Percentiles rank a stretch among this genome's conserved stretches.
These are phyloP conservation scores for Coemansia sp. DNA, from an alignment of 192 early-diverging fungal genomes.

Conservation along the genomic window DNA sequence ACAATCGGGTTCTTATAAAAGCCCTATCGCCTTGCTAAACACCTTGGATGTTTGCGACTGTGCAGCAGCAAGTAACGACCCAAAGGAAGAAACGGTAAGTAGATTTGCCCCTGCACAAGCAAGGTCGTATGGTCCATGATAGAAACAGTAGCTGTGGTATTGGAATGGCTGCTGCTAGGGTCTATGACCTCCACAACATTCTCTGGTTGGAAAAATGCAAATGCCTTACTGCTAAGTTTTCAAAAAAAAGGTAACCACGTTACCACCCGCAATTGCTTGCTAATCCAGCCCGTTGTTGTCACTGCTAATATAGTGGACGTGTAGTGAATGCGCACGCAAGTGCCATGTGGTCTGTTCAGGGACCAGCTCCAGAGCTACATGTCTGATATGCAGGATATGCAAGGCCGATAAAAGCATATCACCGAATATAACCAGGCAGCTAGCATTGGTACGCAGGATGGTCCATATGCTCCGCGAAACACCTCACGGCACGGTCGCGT, in stretches of 20 bases:
- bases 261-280: neutral
- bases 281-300: neutral
- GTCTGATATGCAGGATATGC: constrained; percentile 21
- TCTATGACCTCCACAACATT: too few species aligned
- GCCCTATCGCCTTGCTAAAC: too few species aligned
- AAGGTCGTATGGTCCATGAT: too few species aligned
- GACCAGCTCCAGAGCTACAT: too few species aligned
- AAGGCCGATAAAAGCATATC: neutral
- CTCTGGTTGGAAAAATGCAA: too few species aligned
- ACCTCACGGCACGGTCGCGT: neutral
- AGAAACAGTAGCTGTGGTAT: too few species aligned
- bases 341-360: constrained; percentile 26
- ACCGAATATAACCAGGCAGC: constrained; percentile 5
- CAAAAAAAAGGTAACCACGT: neutral
- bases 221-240: neutral
- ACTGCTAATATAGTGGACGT: constrained; percentile 15
- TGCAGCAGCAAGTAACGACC: too few species aligned
- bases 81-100: constrained; percentile 1
- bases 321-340: constrained; percentile 26
- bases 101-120: too few species aligned
- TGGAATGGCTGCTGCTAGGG: too few species aligned
- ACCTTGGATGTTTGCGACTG: too few species aligned
- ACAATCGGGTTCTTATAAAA: too few species aligned
- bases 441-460: constrained; percentile 18
- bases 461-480: neutral